These are phyloP conservation scores for Apiotrichum mycotoxinovorans DNA, from an alignment of 1,284 basidiomycete genomes.

Conservation along the genomic window DNA sequence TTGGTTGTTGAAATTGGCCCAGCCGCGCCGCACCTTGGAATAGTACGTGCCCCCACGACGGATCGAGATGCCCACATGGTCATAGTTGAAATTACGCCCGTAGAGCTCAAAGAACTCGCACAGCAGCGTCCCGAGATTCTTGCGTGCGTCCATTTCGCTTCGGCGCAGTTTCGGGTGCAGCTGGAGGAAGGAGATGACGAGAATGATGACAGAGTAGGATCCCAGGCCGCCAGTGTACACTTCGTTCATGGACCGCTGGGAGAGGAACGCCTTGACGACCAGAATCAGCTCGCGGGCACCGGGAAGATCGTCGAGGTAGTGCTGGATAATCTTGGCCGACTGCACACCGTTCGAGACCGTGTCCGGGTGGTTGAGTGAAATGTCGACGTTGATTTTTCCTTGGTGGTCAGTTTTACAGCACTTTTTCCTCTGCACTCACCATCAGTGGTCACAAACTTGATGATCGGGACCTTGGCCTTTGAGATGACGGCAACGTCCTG, in stretches of 20 bases:
- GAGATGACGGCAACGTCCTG: conserved; percentile 73
- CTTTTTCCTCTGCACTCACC: conserved; percentile 43
- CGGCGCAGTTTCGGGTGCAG: conserved; percentile 92
- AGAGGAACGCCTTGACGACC: conserved; percentile 84
- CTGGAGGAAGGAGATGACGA: conserved; percentile 90
- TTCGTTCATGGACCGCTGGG: conserved; percentile 91
- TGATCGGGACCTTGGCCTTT: conserved; percentile 85
- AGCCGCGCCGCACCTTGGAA: conserved; percentile 71
- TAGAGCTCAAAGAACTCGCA: conserved; percentile 98
- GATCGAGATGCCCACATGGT: conserved; percentile 84
- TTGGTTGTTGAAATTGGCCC: conserved; percentile 62
- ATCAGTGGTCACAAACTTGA: conserved; percentile 80
- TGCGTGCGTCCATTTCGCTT: conserved; percentile 78
- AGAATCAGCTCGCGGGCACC: conserved; percentile 77
- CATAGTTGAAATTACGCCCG: conserved; percentile 86
- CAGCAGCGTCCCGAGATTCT: conserved; percentile 85
- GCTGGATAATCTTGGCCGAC: conserved; percentile 75
- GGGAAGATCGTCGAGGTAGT: conserved; percentile 69
- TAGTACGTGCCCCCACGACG: conserved; percentile 80
- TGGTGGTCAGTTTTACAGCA: conserved; percentile 18
- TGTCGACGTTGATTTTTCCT: conserved; percentile 80
- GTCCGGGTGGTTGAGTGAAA: conserved; percentile 73
- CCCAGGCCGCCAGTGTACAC: conserved; percentile 93
- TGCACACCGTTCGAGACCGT: conserved; percentile 65
- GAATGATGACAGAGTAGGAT: conserved; percentile 88